Conservation (phyloP, 2,329 filamentous ascomycete genomes). For the Aspergillus quadrilineatus region DNA sequence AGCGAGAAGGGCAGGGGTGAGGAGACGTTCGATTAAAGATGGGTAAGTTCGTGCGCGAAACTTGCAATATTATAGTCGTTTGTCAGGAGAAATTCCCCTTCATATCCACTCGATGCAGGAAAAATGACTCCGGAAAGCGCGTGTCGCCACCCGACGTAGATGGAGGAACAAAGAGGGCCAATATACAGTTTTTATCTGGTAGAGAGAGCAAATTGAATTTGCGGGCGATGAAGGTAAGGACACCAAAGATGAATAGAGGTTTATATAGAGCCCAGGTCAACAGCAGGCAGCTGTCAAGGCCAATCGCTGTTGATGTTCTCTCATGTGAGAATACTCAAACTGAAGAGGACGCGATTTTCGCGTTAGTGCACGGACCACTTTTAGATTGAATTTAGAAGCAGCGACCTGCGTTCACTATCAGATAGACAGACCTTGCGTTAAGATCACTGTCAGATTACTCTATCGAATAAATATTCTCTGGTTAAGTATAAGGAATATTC, state of each 20-base stretch:
- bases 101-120: neutral
- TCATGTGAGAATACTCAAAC: neutral
- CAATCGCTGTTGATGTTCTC: neutral
- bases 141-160: neutral
- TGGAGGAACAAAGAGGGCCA: neutral
- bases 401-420: no score
- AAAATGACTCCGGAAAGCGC: neutral
- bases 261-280: neutral
- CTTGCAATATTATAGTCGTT: neutral
- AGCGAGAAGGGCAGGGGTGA: constrained; percentile 29
- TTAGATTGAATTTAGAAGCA: constrained; percentile 23
- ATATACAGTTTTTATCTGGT: neutral
- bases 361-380: constrained; percentile 35
- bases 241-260: neutral
- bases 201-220: neutral
- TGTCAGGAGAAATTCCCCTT: neutral
- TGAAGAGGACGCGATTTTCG: constrained; percentile 31
- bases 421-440: neutral
- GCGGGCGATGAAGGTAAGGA: neutral
- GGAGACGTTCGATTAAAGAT: neutral
- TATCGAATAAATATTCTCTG: no score
- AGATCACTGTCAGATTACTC: neutral
- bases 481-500: no score
- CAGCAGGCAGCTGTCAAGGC: constrained; percentile 4
- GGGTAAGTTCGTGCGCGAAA: constrained; percentile 31